Percentiles rank a stretch among this genome's conserved stretches.
phyloP scores from a whole-genome alignment of 2,329 filamentous ascomycete genomes.

The Beauveria sp. region DNA sequence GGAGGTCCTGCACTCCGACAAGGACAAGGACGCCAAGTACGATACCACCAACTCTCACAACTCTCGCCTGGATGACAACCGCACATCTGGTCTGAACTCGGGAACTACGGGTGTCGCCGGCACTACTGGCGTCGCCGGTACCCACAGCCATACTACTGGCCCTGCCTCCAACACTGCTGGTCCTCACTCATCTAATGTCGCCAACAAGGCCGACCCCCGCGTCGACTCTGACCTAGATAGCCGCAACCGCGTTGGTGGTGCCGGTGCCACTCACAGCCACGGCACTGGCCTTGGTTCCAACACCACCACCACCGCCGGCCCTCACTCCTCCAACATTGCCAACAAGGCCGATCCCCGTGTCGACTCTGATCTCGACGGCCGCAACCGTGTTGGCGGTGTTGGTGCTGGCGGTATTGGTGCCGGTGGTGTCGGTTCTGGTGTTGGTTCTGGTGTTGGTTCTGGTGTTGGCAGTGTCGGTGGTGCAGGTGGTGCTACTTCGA shows the following conservation, averaged over 20 bases:
- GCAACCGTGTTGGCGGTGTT: conserved; percentile 14
- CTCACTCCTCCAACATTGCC: conserved; percentile 33
- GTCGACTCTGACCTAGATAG: conserved; percentile 41
- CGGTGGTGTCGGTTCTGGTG: no score
- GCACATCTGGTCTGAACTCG: conserved; percentile 22
- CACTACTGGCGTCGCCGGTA: conserved; percentile 3
- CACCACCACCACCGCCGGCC: conserved; percentile 22
- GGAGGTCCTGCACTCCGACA: conserved; percentile 42
- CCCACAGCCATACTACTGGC: conserved; percentile 13
- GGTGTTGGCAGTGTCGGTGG: background rate
- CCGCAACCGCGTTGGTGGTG: conserved; percentile 18
- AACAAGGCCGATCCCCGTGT: conserved; percentile 45
- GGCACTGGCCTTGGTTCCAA: conserved; percentile 13
- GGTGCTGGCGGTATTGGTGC: background rate
- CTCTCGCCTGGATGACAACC: conserved; percentile 30
- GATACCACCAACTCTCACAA: conserved; percentile 11
- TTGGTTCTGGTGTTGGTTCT: no score
- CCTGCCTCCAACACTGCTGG: conserved; percentile 21
- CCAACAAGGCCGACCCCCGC: conserved; percentile 43
- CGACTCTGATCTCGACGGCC: conserved; percentile 40
- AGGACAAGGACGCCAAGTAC: conserved; percentile 21
- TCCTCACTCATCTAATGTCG: conserved; percentile 33
- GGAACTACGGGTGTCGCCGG: conserved; percentile 16
- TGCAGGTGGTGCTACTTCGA: background rate
- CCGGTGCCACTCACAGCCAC: conserved; percentile 5